Percentiles rank a stretch among this genome's conserved stretches.
phyloP scores from a whole-genome alignment of 352 stramenopile genomes.

The Globisporangium rhizosaccharum region DNA sequence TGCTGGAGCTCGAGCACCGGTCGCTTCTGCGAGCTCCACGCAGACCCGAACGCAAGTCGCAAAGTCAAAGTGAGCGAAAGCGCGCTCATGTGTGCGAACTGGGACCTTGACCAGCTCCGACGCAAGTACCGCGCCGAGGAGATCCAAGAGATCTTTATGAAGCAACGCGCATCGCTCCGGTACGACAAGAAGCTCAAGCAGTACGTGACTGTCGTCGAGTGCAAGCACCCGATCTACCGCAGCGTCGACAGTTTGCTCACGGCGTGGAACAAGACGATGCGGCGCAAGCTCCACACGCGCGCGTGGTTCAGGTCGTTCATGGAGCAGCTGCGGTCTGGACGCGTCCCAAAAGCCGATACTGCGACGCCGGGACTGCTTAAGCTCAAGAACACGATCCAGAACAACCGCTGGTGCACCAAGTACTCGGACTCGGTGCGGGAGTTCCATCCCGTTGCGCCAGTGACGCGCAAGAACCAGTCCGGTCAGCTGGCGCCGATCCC shows the following conservation, averaged over 20 bases:
- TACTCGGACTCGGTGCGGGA: conserved; percentile 57
- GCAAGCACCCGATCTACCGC: conserved; percentile 90
- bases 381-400: conserved; percentile 81
- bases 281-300: conserved; percentile 76
- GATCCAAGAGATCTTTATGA: conserved; percentile 92
- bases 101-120: conserved; percentile 84
- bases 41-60: conserved; percentile 38
- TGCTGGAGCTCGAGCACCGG: conserved; percentile 90
- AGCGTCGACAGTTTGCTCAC: conserved; percentile 38
- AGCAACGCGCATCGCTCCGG: conserved; percentile 78
- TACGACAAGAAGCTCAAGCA: conserved; percentile 85
- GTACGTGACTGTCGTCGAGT: conserved; percentile 88
- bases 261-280: conserved; percentile 86
- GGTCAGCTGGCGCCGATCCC: conserved; percentile 20
- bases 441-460: conserved; percentile 65
- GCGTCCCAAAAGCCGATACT: conserved; percentile 37
- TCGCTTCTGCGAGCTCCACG: conserved; percentile 69
- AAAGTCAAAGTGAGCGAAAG: conserved; percentile 59
- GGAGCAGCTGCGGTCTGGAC: conserved; percentile 72
- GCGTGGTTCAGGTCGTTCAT: conserved; percentile 90
- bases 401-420: conserved; percentile 53
- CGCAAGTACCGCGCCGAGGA: conserved; percentile 86
- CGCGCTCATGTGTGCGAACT: conserved; percentile 90
- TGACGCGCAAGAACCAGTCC: conserved; percentile 75
- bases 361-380: conserved; percentile 61